Evolutionary conservation across 768 basidiomycete species (phyloP).

Genomic region (Suillus fuscotomentosus): DNA sequence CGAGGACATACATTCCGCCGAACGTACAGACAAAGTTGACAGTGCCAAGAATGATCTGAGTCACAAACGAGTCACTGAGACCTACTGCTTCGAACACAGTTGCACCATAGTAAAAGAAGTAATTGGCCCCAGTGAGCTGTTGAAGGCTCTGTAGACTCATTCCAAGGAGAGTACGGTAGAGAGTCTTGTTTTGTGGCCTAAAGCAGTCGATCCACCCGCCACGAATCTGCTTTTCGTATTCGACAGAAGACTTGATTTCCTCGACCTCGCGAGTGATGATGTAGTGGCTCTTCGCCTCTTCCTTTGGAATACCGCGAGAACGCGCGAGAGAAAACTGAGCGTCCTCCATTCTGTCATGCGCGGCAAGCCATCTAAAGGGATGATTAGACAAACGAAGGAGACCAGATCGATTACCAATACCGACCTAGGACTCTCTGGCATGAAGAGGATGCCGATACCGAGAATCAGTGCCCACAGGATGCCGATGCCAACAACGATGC

Average conservation of each 20-base stretch:
- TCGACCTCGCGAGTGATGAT: conserved; percentile 48
- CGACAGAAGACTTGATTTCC: conserved; percentile 53
- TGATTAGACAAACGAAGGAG: not conserved
- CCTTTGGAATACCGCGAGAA: conserved; percentile 43
- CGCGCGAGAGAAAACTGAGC: conserved; percentile 48
- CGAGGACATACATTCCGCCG: conserved; percentile 72
- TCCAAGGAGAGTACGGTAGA: conserved; percentile 63
- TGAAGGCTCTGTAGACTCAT: conserved; percentile 70
- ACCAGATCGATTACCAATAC: conserved; percentile 3
- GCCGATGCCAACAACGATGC: conserved; percentile 58
- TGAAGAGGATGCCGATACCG: conserved; percentile 61
- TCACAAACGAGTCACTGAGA: conserved; percentile 61
- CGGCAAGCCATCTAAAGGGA: conserved; percentile 51
- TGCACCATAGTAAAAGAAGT: conserved; percentile 68
- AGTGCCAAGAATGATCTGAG: conserved; percentile 73
- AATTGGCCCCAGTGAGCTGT: conserved; percentile 71
- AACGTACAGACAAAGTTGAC: conserved; percentile 75
- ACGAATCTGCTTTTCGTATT: conserved; percentile 43
- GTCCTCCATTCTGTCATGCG: conserved; percentile 44
- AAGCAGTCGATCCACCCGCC: conserved; percentile 74
- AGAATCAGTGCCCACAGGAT: conserved; percentile 64
- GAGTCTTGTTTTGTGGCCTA: conserved; percentile 48
- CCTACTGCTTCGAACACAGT: conserved; percentile 70
- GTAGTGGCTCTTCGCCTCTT: conserved; percentile 38
- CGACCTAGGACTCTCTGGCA: conserved; percentile 64